Conservation (phyloP, 2,329 filamentous ascomycete species). For the Apiospora sp. region DNA sequence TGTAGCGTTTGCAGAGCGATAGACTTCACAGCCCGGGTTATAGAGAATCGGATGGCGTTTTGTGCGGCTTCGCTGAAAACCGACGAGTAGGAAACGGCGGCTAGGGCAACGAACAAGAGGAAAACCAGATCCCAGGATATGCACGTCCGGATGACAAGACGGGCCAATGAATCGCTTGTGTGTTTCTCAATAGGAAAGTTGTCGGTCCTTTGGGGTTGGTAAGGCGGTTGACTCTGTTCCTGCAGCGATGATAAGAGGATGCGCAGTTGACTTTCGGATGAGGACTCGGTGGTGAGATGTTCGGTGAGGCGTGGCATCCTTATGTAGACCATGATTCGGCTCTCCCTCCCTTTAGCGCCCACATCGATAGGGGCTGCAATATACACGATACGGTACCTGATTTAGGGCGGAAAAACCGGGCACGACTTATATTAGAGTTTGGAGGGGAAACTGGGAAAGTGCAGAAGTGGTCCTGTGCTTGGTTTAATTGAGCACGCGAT, state of each 20-base stretch:
- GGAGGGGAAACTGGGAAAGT: no score
- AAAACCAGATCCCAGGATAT: neutral
- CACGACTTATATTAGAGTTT: neutral
- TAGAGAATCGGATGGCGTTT: neutral
- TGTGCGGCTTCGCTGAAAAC: neutral
- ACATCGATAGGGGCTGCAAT: neutral
- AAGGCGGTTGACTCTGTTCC: conserved; percentile 13
- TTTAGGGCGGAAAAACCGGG: neutral
- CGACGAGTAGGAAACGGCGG: neutral
- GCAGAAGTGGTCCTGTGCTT: conserved; percentile 4
- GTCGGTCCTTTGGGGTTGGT: neutral
- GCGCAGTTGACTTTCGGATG: conserved; percentile 2
- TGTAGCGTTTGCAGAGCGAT: neutral
- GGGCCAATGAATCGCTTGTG: neutral
- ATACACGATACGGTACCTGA: neutral
- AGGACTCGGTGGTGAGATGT: neutral
- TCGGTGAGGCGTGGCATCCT: conserved; percentile 9
- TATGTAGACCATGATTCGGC: neutral
- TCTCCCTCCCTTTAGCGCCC: neutral
- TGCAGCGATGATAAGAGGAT: conserved; percentile 13
- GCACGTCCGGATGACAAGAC: conserved; percentile 12
- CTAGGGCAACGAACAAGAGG: neutral
- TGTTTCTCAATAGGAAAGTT: neutral
- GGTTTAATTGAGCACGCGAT: neutral
- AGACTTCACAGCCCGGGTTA: neutral